Evolutionary conservation across 2,329 filamentous ascomycete species (phyloP), one percentile per base, ranked within the genome.

Genomic region (Pyrenophora graminea): DNA sequence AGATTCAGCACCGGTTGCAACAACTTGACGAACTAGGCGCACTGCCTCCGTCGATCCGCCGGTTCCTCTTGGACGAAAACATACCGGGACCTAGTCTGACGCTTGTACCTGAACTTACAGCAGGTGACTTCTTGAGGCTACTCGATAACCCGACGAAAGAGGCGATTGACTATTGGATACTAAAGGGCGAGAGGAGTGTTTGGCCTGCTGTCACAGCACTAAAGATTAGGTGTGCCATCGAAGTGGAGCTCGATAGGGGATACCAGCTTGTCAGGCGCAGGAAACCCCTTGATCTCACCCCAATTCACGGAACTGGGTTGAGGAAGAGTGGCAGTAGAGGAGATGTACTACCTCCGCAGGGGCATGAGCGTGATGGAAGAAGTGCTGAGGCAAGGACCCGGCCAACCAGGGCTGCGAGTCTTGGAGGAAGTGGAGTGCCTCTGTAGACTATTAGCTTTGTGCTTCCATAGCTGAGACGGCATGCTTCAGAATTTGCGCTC

Each of bases 191-290:
- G 74, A 79, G 86, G 55, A 92, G 89, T 59, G 91, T 96, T 0
- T 97, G 93, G 92, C 93, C 92, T 0, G 90, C 91, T 2, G 85
- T 96, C 3, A 86, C 86, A 27, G 90, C 91, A 12, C 74, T 97
- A 55, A 87, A 88, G 62, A 86, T 96, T 6, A 79, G 93, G 6
- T 94, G 90, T 71, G 88, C 87, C 4, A 82, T 97, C 6, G 93
- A 97, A 72, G 87, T 91, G 48, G 91, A 96, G 69, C 79, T 97
- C 9, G 92, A 97, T 70, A 79, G 86, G 39, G 89, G 90, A 0
- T 97, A 96, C 71, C 89, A 95, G 72, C 78, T 88, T 50, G 88
- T 93, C 0, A 79, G 90, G 53, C 82, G 87, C 41, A 46, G 73
- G 40, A 77, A 76, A 58, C 74, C 73, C 15, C 69, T 73, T 48